Percentiles rank a stretch among this genome's conserved stretches.
phyloP scores from a whole-genome alignment of 768 basidiomycete genomes.

The Lentinula aciculospora region DNA sequence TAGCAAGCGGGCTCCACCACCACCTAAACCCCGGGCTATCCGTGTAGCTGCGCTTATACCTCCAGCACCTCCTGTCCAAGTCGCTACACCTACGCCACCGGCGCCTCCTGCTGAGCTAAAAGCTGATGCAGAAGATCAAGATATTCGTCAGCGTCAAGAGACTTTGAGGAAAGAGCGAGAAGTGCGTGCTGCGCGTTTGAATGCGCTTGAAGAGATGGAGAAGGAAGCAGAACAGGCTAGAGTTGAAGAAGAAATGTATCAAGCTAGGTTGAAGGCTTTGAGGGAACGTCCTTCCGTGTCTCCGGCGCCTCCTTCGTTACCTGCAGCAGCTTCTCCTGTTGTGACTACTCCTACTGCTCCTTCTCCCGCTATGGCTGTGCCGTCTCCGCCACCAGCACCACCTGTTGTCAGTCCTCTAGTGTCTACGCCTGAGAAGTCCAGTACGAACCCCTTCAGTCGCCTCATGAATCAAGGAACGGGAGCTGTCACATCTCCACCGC shows the following conservation, averaged over 20 bases:
- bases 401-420: conserved; percentile 20
- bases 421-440: conserved; percentile 40
- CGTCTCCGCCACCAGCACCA: conserved; percentile 31
- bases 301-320: conserved; percentile 18
- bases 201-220: conserved; percentile 59
- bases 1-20: conserved; percentile 20
- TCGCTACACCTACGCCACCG: conserved; percentile 17
- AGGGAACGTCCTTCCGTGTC: conserved; percentile 28
- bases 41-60: conserved; percentile 14
- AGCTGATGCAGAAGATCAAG: conserved; percentile 76
- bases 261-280: conserved; percentile 31
- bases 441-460: conserved; percentile 79
- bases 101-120: conserved; percentile 30
- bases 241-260: conserved; percentile 31
- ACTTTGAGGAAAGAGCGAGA: conserved; percentile 67
- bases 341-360: conserved; percentile 22
- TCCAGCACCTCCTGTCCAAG: conserved; percentile 14
- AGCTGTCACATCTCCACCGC: conserved; percentile 24
- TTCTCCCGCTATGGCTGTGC: conserved; percentile 19
- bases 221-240: conserved; percentile 23
- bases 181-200: conserved; percentile 63
- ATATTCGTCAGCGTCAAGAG: conserved; percentile 62
- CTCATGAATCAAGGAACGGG: conserved; percentile 46
- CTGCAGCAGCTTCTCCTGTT: conserved; percentile 19
- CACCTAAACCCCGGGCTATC: conserved; percentile 19